phyloP scores from a whole-genome alignment of 2,329 filamentous ascomycete species.

The Penicillium freii region DNA sequence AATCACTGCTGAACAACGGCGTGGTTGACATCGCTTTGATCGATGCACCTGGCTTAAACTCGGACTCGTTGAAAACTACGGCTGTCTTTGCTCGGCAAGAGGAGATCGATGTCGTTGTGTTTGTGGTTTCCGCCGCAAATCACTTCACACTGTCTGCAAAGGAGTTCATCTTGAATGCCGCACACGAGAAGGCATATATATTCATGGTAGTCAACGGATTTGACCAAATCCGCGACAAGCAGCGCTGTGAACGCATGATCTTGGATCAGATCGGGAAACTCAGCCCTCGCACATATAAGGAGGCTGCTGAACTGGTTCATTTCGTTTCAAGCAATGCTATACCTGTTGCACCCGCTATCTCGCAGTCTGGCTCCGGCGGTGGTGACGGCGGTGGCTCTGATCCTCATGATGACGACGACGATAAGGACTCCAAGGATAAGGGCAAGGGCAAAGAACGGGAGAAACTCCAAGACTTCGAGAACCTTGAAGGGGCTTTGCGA shows the following conservation, averaged over 20 bases:
- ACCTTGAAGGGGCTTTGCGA: conserved; percentile 81
- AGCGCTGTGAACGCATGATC: conserved; percentile 87
- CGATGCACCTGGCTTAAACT: conserved; percentile 92
- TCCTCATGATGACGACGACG: conserved; percentile 50
- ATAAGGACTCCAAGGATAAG: conserved; percentile 66
- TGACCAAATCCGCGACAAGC: conserved; percentile 88
- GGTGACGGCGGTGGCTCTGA: conserved; percentile 56
- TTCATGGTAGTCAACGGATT: conserved; percentile 99
- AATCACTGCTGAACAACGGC: conserved; percentile 93
- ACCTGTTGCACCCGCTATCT: conserved; percentile 63
- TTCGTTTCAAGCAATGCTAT: conserved; percentile 98
- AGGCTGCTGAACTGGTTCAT: conserved; percentile 87
- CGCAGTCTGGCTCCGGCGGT: conserved; percentile 48
- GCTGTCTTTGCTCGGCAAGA: conserved; percentile 96
- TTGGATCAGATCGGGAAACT: conserved; percentile 81
- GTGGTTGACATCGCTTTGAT: conserved; percentile 98
- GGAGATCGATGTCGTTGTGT: conserved; percentile 98
- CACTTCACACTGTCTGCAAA: conserved; percentile 98
- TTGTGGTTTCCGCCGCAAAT: conserved; percentile 95
- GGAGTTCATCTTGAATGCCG: conserved; percentile 94
- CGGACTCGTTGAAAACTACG: conserved; percentile 94
- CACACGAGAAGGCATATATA: conserved; percentile 95
- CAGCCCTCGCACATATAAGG: conserved; percentile 92
- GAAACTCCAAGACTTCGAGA: conserved; percentile 84
- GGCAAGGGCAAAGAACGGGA: conserved; percentile 88